Conservation (phyloP, 2,329 filamentous ascomycete genomes). For the Trichoderma sp. region DNA sequence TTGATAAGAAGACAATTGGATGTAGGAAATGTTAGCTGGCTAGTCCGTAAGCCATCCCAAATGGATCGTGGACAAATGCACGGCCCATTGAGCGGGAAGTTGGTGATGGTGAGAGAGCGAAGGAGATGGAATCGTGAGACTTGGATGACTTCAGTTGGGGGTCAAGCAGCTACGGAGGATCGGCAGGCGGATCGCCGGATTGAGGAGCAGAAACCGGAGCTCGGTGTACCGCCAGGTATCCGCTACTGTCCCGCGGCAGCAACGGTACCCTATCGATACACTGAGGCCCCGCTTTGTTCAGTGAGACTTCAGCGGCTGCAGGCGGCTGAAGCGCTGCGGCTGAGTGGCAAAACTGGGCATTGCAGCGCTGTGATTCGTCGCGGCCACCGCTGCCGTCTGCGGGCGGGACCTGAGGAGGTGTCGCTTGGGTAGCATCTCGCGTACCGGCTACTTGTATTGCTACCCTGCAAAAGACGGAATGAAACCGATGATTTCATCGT, state of each 20-base stretch:
- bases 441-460: neutral
- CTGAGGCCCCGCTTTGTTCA: neutral
- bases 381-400: neutral
- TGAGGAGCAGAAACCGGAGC: neutral
- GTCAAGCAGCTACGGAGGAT: neutral
- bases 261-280: neutral
- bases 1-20: neutral
- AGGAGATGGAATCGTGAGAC: neutral
- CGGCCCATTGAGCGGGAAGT: neutral
- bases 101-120: neutral
- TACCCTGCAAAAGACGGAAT: neutral
- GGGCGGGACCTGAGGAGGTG: neutral
- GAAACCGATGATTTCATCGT: neutral
- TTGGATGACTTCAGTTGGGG: neutral
- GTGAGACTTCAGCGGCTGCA: conserved; percentile 1
- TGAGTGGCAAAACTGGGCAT: neutral
- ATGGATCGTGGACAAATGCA: neutral
- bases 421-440: neutral
- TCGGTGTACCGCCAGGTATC: conserved; percentile 1
- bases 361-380: neutral
- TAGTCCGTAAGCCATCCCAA: conserved; percentile 7
- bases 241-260: neutral
- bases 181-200: neutral
- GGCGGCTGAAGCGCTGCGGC: conserved; percentile 1
- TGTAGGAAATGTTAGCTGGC: neutral